Conservation (phyloP, 305 asterid species). For the Petunia hybrid region DNA sequence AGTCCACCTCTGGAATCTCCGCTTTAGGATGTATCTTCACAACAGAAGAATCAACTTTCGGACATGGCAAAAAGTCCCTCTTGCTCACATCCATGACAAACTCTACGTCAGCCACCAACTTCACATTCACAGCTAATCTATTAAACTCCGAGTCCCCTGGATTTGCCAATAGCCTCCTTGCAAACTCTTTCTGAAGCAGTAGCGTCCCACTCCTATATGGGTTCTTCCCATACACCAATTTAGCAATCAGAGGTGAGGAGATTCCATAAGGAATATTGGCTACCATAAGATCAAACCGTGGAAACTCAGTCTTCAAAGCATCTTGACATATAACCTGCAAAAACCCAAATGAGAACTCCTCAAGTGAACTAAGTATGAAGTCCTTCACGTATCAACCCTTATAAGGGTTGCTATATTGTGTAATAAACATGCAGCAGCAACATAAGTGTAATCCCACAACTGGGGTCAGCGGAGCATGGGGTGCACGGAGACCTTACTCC, state of each 20-base stretch:
- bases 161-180: constrained; percentile 74
- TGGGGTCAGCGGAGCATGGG: no score
- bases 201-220: constrained; percentile 77
- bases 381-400: neutral
- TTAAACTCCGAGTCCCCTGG: constrained; percentile 88
- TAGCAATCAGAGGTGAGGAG: constrained; percentile 84
- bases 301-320: constrained; percentile 79
- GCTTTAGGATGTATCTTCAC: constrained; percentile 71
- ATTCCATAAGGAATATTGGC: constrained; percentile 94
- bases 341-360: constrained; percentile 17
- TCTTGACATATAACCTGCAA: constrained; percentile 75
- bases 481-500: no score
- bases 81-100: constrained; percentile 91
- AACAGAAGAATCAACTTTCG: constrained; percentile 89
- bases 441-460: no score
- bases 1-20: constrained; percentile 63
- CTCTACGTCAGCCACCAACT: constrained; percentile 81
- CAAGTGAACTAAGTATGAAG: neutral
- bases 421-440: neutral
- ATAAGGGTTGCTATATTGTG: neutral
- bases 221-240: constrained; percentile 62
- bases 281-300: constrained; percentile 78
- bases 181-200: constrained; percentile 87
- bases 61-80: constrained; percentile 82
- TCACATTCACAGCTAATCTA: constrained; percentile 82